phyloP scores from a whole-genome alignment of 2,329 filamentous ascomycete species.

The Aspergillus versicolor region DNA sequence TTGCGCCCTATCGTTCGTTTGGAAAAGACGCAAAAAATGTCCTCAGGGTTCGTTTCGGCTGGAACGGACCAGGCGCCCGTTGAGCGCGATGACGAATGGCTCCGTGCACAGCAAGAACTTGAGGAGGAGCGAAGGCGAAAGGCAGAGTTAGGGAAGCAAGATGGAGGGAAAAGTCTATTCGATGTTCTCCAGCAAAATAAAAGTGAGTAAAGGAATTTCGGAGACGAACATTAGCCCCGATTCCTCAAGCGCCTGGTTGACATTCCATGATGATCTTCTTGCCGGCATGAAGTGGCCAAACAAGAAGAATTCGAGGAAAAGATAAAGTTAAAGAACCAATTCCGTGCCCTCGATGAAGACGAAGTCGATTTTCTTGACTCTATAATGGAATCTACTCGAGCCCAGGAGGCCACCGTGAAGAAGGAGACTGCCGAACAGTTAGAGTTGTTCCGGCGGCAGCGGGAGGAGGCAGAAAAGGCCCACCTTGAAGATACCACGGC shows the following conservation, averaged over 20 bases:
- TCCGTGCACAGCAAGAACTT: constrained; percentile 44
- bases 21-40: constrained; percentile 32
- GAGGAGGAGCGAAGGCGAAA: constrained; percentile 47
- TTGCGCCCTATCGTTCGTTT: no score
- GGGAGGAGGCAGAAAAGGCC: constrained; percentile 58
- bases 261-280: constrained; percentile 39
- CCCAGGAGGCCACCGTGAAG: constrained; percentile 56
- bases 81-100: constrained; percentile 45
- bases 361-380: constrained; percentile 56
- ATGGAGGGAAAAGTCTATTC: constrained; percentile 50
- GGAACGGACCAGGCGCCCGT: constrained; percentile 43
- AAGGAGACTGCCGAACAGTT: constrained; percentile 61
- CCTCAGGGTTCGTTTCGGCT: constrained; percentile 46
- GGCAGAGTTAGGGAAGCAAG: constrained; percentile 53
- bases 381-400: constrained; percentile 56
- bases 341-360: constrained; percentile 52
- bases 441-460: constrained; percentile 58
- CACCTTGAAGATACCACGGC: constrained; percentile 39
- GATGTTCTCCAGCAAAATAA: constrained; percentile 52
- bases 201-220: constrained; percentile 36
- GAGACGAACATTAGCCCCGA: neutral
- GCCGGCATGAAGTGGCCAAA: constrained; percentile 41
- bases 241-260: constrained; percentile 29
- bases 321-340: constrained; percentile 51
- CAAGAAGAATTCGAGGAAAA: constrained; percentile 55